These are phyloP conservation scores for Crithidia bombi DNA, from an alignment of 208 protist genomes.

Conservation along the genomic window DNA sequence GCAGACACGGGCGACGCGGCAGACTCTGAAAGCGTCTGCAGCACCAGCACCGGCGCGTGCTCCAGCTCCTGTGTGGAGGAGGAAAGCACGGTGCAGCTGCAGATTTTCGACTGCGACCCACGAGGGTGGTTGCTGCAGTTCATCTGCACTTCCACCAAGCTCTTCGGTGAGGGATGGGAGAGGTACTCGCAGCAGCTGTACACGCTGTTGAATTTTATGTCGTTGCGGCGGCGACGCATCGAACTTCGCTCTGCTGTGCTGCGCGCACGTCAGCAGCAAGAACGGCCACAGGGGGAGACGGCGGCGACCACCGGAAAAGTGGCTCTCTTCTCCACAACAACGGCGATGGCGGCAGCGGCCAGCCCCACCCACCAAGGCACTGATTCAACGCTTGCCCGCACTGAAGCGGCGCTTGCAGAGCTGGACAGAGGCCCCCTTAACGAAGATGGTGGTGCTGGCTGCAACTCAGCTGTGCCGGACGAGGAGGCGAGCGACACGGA, in stretches of 20 bases:
- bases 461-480: too few species aligned
- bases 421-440: not conserved
- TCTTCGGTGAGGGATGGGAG: not conserved
- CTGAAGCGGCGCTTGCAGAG: not conserved
- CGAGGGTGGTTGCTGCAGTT: slow-evolving; percentile 10
- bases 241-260: slow-evolving; percentile 6
- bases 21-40: too few species aligned
- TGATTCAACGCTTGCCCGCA: not conserved
- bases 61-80: not conserved
- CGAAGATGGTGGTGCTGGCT: too few species aligned
- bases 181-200: not conserved
- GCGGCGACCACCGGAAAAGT: not conserved
- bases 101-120: slow-evolving; percentile 15
- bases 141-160: slow-evolving; percentile 3
- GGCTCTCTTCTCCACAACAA: not conserved
- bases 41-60: too few species aligned
- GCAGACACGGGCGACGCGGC: not conserved
- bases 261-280: not conserved
- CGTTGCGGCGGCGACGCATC: slow-evolving; percentile 9
- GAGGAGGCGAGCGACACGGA: slow-evolving; percentile 6
- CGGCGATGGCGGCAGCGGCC: not conserved
- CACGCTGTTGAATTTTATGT: slow-evolving; percentile 7
- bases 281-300: not conserved
- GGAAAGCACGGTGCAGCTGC: slow-evolving; percentile 15
- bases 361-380: not conserved